Conservation (phyloP, 2,329 filamentous ascomycete species). For the Colletotrichum sp. region DNA sequence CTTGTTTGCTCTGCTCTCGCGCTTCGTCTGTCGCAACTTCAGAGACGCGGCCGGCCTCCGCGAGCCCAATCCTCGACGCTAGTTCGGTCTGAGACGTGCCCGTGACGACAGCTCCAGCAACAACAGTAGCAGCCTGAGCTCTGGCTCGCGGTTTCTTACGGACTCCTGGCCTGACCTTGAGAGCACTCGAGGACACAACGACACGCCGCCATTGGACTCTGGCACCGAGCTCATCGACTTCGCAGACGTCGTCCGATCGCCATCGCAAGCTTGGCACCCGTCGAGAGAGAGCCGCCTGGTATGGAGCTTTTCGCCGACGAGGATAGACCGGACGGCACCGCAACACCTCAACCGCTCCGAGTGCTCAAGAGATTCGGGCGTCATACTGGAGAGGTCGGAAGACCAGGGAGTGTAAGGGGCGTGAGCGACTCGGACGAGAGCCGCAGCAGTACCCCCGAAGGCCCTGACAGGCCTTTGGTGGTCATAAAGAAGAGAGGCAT, state of each 20-base stretch:
- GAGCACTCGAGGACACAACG: slow-evolving; percentile 22
- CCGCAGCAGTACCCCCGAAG: slow-evolving; percentile 29
- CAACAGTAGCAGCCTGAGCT: not conserved
- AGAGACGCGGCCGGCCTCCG: slow-evolving; percentile 12
- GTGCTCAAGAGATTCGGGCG: slow-evolving; percentile 48
- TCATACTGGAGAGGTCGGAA: not conserved
- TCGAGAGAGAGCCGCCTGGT: slow-evolving; percentile 27
- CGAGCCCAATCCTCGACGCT: not conserved
- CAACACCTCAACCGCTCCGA: slow-evolving; percentile 51
- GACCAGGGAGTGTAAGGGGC: slow-evolving; percentile 22
- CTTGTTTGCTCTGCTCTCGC: not conserved
- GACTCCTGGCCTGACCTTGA: slow-evolving; percentile 42
- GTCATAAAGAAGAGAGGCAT: slow-evolving; percentile 39
- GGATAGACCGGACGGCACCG: slow-evolving; percentile 14
- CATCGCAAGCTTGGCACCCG: slow-evolving; percentile 38
- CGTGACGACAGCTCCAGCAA: not conserved
- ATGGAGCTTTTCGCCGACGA: slow-evolving; percentile 35
- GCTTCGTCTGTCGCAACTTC: slow-evolving; percentile 14
- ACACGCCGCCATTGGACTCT: not conserved
- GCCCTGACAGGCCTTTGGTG: slow-evolving; percentile 31
- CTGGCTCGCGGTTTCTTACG: not conserved
- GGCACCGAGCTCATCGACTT: not conserved
- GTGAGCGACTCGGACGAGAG: slow-evolving; percentile 31
- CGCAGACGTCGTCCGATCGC: not conserved
- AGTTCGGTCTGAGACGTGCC: slow-evolving; percentile 3